These are phyloP conservation scores for Codiaeum variegatum DNA, from an alignment of 441 rosid species.

Conservation along the genomic window DNA sequence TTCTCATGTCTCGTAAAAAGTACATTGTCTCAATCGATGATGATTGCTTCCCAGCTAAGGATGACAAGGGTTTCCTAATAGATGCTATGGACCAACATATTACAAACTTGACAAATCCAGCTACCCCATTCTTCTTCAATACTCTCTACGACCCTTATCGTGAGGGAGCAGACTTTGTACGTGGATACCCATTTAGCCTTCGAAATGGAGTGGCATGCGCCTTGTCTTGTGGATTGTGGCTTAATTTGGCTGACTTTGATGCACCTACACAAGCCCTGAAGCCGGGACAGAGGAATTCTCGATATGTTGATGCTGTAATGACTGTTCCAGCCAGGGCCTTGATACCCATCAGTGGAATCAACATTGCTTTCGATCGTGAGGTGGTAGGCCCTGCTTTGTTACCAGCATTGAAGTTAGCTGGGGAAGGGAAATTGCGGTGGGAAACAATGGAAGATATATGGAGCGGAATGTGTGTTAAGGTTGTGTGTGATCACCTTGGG, in stretches of 20 bases:
- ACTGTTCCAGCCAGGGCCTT: constrained; percentile 66
- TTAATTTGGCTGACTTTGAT: constrained; percentile 81
- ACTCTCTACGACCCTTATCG: constrained; percentile 84
- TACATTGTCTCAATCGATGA: constrained; percentile 78
- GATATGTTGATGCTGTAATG: constrained; percentile 81
- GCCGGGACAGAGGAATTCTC: constrained; percentile 59
- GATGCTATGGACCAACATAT: constrained; percentile 83
- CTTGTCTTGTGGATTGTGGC: constrained; percentile 93
- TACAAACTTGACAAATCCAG: constrained; percentile 63
- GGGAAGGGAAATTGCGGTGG: constrained; percentile 91
- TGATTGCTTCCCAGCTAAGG: constrained; percentile 84
- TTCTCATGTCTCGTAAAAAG: constrained; percentile 73
- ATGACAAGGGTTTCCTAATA: constrained; percentile 51
- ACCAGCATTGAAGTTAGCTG: constrained; percentile 70
- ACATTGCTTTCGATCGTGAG: constrained; percentile 79
- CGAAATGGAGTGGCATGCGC: constrained; percentile 78
- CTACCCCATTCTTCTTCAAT: constrained; percentile 91
- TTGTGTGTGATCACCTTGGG: constrained; percentile 69
- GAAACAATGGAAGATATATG: constrained; percentile 95
- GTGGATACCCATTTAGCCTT: constrained; percentile 95
- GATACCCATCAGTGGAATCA: constrained; percentile 86
- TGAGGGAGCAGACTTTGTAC: constrained; percentile 89
- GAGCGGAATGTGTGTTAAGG: constrained; percentile 92
- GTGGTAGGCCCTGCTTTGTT: constrained; percentile 67
- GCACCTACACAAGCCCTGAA: constrained; percentile 98